These are phyloP conservation scores for Kodamaea restingae DNA, from an alignment of 805 yeast genomes.

Conservation along the genomic window DNA sequence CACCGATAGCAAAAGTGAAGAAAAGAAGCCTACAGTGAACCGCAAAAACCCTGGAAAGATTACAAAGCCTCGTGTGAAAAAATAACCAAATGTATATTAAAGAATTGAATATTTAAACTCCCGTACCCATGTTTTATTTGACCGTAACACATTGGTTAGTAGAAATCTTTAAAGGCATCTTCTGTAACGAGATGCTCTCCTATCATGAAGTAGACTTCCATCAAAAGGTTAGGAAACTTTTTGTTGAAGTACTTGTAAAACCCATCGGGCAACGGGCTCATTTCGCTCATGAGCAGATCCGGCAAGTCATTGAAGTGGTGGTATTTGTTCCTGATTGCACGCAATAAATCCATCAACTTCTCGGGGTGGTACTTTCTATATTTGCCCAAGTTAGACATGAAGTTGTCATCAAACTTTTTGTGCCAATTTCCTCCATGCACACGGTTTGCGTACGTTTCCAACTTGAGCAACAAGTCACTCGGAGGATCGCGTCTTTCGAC, in stretches of 20 bases:
- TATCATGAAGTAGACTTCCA: constrained; percentile 68
- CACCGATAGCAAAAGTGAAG: constrained; percentile 16
- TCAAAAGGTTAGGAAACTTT: constrained; percentile 73
- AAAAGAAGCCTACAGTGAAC: not conserved
- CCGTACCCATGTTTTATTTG: not conserved
- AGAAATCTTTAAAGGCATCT: constrained; percentile 47
- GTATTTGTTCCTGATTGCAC: constrained; percentile 89
- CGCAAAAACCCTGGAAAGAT: constrained; percentile 5
- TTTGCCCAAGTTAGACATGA: constrained; percentile 81
- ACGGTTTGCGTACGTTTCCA: constrained; percentile 53
- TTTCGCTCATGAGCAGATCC: constrained; percentile 50
- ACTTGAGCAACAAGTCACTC: constrained; percentile 48
- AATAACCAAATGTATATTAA: constrained; percentile 8
- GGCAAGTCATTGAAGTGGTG: constrained; percentile 95
- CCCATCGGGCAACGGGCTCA: constrained; percentile 82
- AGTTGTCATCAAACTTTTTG: constrained; percentile 58
- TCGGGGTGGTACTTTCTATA: constrained; percentile 82
- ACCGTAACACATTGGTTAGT: constrained; percentile 13
- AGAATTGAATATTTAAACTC: constrained; percentile 3
- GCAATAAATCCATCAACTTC: constrained; percentile 75
- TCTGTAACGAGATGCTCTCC: constrained; percentile 57
- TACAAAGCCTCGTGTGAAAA: constrained; percentile 4
- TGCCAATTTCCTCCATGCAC: constrained; percentile 76
- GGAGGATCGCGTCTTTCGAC: constrained; percentile 79
- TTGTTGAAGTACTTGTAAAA: constrained; percentile 71